Percentiles rank a stretch among this genome's conserved stretches.
Conservation (phyloP, 768 basidiomycete species). For the Gloeopeniophorella convolvens region DNA sequence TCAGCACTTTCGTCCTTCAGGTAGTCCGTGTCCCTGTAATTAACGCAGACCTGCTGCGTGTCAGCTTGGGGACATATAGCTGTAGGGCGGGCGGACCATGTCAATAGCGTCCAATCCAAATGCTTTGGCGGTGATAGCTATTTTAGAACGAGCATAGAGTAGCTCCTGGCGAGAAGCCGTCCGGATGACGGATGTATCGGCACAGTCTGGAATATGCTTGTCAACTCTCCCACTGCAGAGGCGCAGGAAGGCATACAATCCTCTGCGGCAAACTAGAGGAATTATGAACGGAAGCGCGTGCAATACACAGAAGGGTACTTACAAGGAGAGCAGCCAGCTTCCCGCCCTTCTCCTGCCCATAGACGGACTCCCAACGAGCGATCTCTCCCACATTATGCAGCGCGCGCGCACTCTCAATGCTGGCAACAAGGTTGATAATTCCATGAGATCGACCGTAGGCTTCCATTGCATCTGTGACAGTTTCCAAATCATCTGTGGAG, state of each 20-base stretch:
- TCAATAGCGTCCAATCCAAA: constrained; percentile 83
- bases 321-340: constrained; percentile 60
- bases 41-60: constrained; percentile 65
- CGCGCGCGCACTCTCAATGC: constrained; percentile 78
- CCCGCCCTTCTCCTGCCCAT: constrained; percentile 42
- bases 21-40: constrained; percentile 68
- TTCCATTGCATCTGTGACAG: constrained; percentile 45
- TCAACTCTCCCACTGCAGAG: not conserved
- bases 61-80: not conserved
- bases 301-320: constrained; percentile 25
- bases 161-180: constrained; percentile 70
- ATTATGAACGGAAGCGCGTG: not conserved
- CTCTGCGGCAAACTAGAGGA: constrained; percentile 81
- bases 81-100: constrained; percentile 46
- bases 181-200: constrained; percentile 77
- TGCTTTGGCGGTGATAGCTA: constrained; percentile 78
- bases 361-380: constrained; percentile 56
- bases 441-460: constrained; percentile 25
- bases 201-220: constrained; percentile 56
- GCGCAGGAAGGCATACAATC: constrained; percentile 54
- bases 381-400: constrained; percentile 65
- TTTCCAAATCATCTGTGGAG: constrained; percentile 55
- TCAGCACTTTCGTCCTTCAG: constrained; percentile 73
- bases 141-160: constrained; percentile 74
- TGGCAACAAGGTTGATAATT: constrained; percentile 61